Percentiles rank a stretch among this genome's conserved stretches.
These are phyloP conservation scores for Populus hybrid DNA, from an alignment of 441 rosid species.

Conservation along the genomic window DNA sequence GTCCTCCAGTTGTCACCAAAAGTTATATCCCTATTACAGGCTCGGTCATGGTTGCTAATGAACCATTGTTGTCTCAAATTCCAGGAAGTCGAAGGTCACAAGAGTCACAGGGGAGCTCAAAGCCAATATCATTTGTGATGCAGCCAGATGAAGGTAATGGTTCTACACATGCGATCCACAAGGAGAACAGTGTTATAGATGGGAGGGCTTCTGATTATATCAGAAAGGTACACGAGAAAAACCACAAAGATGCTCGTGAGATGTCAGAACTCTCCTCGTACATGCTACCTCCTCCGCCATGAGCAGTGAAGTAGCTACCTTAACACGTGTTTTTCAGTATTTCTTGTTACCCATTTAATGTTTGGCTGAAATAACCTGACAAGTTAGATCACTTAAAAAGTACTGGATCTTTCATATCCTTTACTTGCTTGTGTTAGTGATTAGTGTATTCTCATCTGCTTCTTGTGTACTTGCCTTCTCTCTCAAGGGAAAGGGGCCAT, in stretches of 20 bases:
- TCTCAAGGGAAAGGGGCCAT: not conserved
- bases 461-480: not conserved
- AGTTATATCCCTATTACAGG: slow-evolving; percentile 4
- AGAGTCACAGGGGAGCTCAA: slow-evolving; percentile 24
- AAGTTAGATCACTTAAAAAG: not conserved
- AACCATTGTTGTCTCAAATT: slow-evolving; percentile 20
- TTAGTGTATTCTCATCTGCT: not conserved
- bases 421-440: slow-evolving; percentile 9
- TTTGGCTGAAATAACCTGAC: not conserved
- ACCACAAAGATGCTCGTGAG: slow-evolving; percentile 20
- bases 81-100: slow-evolving; percentile 22
- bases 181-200: slow-evolving; percentile 31
- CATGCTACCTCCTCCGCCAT: slow-evolving; percentile 38
- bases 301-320: slow-evolving; percentile 22
- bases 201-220: slow-evolving; percentile 42
- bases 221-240: slow-evolving; percentile 49
- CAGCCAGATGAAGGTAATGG: slow-evolving; percentile 28
- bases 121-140: slow-evolving; percentile 34
- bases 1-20: slow-evolving; percentile 22
- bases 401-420: not conserved
- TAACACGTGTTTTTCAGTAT: not conserved
- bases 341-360: not conserved
- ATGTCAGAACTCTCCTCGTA: slow-evolving; percentile 13
- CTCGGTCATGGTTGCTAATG: slow-evolving; percentile 10
- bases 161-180: slow-evolving; percentile 16